These are phyloP conservation scores for Coniferiporia weirii DNA, from an alignment of 1,284 basidiomycete genomes.

Conservation along the genomic window DNA sequence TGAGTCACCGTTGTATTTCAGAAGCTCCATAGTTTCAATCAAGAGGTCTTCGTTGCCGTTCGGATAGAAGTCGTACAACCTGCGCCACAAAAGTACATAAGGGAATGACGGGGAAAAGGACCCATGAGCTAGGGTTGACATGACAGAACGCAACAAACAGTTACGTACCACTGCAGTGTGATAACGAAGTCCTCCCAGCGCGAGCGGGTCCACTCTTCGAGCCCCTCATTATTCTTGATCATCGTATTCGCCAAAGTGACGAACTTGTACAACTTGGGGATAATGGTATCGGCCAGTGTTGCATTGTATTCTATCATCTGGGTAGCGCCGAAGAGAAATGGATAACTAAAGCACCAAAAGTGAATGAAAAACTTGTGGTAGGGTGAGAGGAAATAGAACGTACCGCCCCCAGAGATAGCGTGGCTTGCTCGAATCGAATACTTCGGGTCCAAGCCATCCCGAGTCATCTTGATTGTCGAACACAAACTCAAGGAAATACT, in stretches of 20 bases:
- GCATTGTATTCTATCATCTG: constrained; percentile 49
- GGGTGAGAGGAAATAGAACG: constrained; percentile 9
- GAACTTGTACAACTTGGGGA: constrained; percentile 46
- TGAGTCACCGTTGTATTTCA: constrained; percentile 48
- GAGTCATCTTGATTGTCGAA: constrained; percentile 47
- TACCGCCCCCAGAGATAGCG: constrained; percentile 52
- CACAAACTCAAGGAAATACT: constrained; percentile 49
- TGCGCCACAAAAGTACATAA: constrained; percentile 20
- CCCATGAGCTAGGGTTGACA: too few species aligned
- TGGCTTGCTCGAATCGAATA: constrained; percentile 43
- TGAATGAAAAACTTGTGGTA: not conserved
- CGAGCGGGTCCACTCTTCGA: constrained; percentile 49
- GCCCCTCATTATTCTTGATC: constrained; percentile 45
- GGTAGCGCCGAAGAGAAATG: constrained; percentile 50
- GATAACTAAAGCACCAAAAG: constrained; percentile 33
- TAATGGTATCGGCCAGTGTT: constrained; percentile 38
- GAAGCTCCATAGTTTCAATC: constrained; percentile 49
- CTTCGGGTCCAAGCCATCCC: constrained; percentile 56
- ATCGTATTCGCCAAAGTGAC: constrained; percentile 50
- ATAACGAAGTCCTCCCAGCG: constrained; percentile 58
- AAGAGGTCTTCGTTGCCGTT: constrained; percentile 45
- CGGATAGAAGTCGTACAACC: constrained; percentile 51
- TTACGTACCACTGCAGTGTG: constrained; percentile 44
- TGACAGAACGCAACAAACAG: not conserved
- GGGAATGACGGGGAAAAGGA: too few species aligned